Percentiles rank a stretch among this genome's conserved stretches.
Evolutionary conservation across 345 rosid genomes (phyloP).

Genomic region (Boechera divaricarpa): DNA sequence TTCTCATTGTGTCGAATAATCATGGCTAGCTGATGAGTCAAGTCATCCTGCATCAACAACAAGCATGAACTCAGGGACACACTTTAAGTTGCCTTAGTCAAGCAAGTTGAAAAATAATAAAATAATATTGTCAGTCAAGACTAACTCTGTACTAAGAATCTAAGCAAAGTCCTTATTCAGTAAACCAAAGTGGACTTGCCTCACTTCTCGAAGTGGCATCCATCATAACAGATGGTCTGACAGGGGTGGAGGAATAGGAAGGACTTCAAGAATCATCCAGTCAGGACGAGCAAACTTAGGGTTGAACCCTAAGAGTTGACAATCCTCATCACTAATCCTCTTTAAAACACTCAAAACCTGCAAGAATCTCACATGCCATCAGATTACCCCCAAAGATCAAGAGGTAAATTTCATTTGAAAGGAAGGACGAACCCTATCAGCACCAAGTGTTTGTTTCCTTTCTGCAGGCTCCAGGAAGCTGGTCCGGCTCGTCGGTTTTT

Average conservation of each 20-base stretch:
- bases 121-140: background rate
- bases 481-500: conserved; percentile 85
- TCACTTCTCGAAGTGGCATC: conserved; percentile 92
- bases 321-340: conserved; percentile 95
- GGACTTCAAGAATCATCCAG: conserved; percentile 98
- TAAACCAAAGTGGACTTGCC: conserved; percentile 49
- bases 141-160: conserved; percentile 2
- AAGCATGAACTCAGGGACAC: conserved; percentile 40
- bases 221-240: conserved; percentile 99
- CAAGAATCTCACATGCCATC: conserved; percentile 21
- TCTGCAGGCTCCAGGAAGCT: conserved; percentile 96
- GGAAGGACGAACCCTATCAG: conserved; percentile 67
- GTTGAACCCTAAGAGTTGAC: conserved; percentile 80
- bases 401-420: background rate
- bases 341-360: conserved; percentile 92
- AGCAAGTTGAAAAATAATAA: background rate
- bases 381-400: conserved; percentile 27
- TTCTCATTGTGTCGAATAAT: conserved; percentile 91
- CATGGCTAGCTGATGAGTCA: conserved; percentile 96
- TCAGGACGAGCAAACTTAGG: conserved; percentile 99
- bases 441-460: conserved; percentile 93
- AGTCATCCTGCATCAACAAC: conserved; percentile 73
- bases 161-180: conserved; percentile 12
- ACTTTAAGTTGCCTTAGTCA: conserved; percentile 10
- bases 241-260: conserved; percentile 99